phyloP scores from a whole-genome alignment of 164 flowering plant genomes.

The Euptelea pleiosperma region DNA sequence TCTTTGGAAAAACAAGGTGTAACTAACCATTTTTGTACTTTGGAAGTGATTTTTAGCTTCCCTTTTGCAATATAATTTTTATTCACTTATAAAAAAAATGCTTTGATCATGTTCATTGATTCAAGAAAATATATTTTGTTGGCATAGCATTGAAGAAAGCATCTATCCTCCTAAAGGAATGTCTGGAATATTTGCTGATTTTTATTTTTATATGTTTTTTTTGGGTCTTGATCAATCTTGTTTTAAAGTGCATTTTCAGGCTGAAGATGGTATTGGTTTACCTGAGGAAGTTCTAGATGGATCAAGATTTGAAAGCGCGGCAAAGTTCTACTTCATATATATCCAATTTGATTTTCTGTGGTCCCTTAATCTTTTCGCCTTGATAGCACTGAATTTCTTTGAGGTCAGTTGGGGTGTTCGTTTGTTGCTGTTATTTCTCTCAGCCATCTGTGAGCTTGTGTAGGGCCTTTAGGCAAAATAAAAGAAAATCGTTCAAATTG shows the following conservation, averaged over 20 bases:
- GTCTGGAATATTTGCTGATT: neutral
- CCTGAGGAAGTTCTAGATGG: slow-evolving; percentile 78
- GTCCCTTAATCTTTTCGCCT: slow-evolving; percentile 75
- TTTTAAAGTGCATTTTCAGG: slow-evolving; percentile 45
- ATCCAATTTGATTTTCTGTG: slow-evolving; percentile 62
- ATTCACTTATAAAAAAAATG: too few species aligned
- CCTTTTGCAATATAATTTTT: too few species aligned
- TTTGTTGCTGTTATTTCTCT: slow-evolving; percentile 7
- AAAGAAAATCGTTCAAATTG: too few species aligned
- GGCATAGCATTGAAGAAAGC: neutral
- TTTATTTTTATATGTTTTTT: neutral
- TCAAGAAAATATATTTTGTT: neutral
- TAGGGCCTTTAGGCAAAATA: neutral
- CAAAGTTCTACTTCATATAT: slow-evolving; percentile 66
- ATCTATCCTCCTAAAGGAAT: neutral
- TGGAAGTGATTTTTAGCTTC: too few species aligned
- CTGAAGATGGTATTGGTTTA: slow-evolving; percentile 94
- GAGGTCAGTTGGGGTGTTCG: slow-evolving; percentile 45
- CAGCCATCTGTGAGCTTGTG: neutral
- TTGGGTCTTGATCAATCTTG: neutral
- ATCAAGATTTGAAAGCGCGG: slow-evolving; percentile 53
- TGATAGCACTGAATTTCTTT: slow-evolving; percentile 67
- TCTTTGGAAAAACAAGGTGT: too few species aligned
- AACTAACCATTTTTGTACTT: too few species aligned
- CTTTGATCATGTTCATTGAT: too few species aligned